Percentiles rank a stretch among this genome's conserved stretches.
Conservation (phyloP, 768 basidiomycete species). For the Hortiboletus campestris region DNA sequence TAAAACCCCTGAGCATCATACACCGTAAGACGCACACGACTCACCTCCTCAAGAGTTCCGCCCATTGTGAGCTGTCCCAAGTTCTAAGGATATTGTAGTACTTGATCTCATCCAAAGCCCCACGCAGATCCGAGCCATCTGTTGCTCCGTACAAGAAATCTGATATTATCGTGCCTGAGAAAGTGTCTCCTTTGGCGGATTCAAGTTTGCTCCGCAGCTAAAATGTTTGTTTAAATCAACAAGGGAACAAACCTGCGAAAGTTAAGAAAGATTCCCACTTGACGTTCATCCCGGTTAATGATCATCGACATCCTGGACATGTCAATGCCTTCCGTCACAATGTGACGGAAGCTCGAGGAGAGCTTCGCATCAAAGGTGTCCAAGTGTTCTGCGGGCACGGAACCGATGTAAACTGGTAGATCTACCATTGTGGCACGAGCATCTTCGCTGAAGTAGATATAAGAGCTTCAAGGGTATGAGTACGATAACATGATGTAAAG, state of each 20-base stretch:
- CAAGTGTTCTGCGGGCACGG: constrained; percentile 79
- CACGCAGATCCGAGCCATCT: constrained; percentile 75
- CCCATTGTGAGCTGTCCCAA: constrained; percentile 81
- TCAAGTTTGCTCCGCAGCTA: constrained; percentile 84
- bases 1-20: constrained; percentile 7
- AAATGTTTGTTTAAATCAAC: constrained; percentile 2
- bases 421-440: constrained; percentile 69
- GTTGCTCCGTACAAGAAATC: constrained; percentile 86
- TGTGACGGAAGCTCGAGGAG: constrained; percentile 62
- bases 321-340: constrained; percentile 76
- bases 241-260: neutral
- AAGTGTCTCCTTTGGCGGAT: constrained; percentile 77
- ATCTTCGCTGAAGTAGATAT: constrained; percentile 82
- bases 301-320: constrained; percentile 89
- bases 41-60: constrained; percentile 69
- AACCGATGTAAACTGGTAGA: constrained; percentile 75
- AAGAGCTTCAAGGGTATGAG: constrained; percentile 51
- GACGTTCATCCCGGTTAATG: constrained; percentile 84
- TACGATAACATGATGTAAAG: neutral
- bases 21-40: constrained; percentile 19
- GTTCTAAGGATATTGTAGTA: constrained; percentile 62
- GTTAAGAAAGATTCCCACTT: constrained; percentile 42
- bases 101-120: constrained; percentile 75
- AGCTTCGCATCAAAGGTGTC: constrained; percentile 70
- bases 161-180: constrained; percentile 68